phyloP scores from a whole-genome alignment of 306 rosid species.

The Herpetospermum pedunculosum region DNA sequence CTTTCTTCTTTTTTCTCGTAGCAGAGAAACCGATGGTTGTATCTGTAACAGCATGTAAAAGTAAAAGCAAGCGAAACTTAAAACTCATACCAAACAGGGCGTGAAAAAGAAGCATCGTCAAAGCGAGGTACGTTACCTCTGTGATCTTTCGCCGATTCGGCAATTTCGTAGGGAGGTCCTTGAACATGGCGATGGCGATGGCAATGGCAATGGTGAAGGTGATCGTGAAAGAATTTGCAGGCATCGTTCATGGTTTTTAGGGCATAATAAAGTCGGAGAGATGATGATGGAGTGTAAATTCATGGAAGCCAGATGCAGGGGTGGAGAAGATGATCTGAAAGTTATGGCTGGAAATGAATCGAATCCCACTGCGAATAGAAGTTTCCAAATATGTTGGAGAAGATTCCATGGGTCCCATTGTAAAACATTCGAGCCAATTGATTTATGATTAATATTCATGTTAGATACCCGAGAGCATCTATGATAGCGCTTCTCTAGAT shows the following conservation, averaged over 20 bases:
- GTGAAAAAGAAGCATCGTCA: background rate
- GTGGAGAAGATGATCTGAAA: background rate
- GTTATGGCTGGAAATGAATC: constrained; percentile 10
- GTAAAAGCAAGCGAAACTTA: background rate
- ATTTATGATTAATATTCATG: no score
- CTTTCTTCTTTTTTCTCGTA: constrained; percentile 15
- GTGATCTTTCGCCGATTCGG: constrained; percentile 16
- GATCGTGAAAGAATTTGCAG: constrained; percentile 6
- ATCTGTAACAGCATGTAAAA: background rate
- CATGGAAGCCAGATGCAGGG: constrained; percentile 16
- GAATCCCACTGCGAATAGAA: background rate
- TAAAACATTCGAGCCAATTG: background rate
- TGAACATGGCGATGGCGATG: background rate
- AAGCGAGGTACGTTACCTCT: constrained; percentile 25
- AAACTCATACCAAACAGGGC: background rate
- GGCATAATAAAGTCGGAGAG: constrained; percentile 14
- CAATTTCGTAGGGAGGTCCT: background rate
- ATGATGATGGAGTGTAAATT: constrained; percentile 20
- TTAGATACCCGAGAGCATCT: no score
- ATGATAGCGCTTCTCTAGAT: no score
- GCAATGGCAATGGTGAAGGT: background rate
- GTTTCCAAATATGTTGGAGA: constrained; percentile 33
- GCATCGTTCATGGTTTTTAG: constrained; percentile 9
- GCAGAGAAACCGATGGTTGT: background rate
- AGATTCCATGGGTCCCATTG: constrained; percentile 11